Evolutionary conservation across 768 basidiomycete species (phyloP), one percentile per base, ranked within the genome.

Genomic region (Pleurotus citrinopileatus): DNA sequence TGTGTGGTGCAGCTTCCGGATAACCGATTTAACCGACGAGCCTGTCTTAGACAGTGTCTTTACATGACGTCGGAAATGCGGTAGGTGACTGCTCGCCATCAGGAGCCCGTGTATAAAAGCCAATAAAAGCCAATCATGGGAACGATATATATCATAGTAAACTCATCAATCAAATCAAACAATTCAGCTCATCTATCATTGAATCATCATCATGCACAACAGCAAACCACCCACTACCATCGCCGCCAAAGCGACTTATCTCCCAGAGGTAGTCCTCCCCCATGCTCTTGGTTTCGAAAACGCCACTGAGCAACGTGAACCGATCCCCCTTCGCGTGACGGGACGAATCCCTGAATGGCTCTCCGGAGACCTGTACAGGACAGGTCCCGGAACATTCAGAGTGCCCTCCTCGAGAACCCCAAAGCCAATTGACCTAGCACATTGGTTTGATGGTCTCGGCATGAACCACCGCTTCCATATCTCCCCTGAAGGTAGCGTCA

Each of bases 391-490:
- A 2, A 63, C 63, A 3, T 65, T 62, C 3, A 15, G 61, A 52
- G 63, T 71, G 50, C 65, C 70, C 7, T 44, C 43, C 1, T 2
- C 8, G 6, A 13, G 1, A 26, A 1, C 20, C 13, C 23, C 43
- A 26, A 65, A 61, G 2, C 22, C 28, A 4, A 57, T 64, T 19
- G 63, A 71, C 13, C 40, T 68, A 4, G 59, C 66, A 43, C 74
- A 74, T 45, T 71, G 73, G 74, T 75, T 75, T 52, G 73, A 75
- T 47, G 74, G 74, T 23, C 67, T 75, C 43, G 65, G 68, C 15
- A 65, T 70, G 56, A 67, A 67, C 58, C 72, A 75, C 55, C 67
- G 69, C 45, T 74, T 75, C 60, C 67, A 72, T 53, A 72, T 75
- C 60, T 57, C 61, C 23, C 59, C 64, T 0, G 61, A 53, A 17